Evolutionary conservation across 768 basidiomycete genomes (phyloP).

Genomic region (Lentinula aciculospora): DNA sequence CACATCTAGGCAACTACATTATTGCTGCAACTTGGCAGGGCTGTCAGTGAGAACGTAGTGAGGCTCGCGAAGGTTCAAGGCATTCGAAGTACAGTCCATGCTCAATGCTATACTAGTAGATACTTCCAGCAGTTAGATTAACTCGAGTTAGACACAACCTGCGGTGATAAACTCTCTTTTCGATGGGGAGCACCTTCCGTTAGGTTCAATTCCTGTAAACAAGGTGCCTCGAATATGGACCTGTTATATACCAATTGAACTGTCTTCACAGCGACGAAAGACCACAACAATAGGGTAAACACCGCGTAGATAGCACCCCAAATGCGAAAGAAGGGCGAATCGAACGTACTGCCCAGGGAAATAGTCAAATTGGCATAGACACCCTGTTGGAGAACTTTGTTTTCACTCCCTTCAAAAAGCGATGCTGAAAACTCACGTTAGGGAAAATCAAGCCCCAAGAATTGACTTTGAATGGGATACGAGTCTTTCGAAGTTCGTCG

Average conservation of each 20-base stretch:
- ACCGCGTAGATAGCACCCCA: conserved; percentile 52
- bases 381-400: conserved; percentile 28
- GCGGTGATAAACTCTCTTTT: background rate
- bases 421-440: conserved; percentile 36
- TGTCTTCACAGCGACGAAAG: conserved; percentile 40
- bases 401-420: background rate
- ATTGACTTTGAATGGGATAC: conserved; percentile 46
- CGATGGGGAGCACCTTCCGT: background rate
- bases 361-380: conserved; percentile 66
- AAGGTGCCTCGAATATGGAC: conserved; percentile 37
- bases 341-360: conserved; percentile 39
- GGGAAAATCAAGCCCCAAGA: conserved; percentile 74
- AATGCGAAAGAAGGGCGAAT: conserved; percentile 50
- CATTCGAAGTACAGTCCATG: too few relatives aligned
- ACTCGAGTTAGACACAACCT: background rate
- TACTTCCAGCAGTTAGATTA: too few relatives aligned
- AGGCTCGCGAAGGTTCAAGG: too few relatives aligned
- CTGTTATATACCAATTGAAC: conserved; percentile 25
- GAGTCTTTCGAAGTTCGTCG: conserved; percentile 31
- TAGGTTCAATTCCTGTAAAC: conserved; percentile 27
- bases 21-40: too few relatives aligned
- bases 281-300: conserved; percentile 48
- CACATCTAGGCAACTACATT: too few relatives aligned
- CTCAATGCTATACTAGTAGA: too few relatives aligned
- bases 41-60: too few relatives aligned